Evolutionary conservation across 148 eudicot species (phyloP), one percentile per base, ranked within the genome.

Genomic region (Amaranthus cruentus): DNA sequence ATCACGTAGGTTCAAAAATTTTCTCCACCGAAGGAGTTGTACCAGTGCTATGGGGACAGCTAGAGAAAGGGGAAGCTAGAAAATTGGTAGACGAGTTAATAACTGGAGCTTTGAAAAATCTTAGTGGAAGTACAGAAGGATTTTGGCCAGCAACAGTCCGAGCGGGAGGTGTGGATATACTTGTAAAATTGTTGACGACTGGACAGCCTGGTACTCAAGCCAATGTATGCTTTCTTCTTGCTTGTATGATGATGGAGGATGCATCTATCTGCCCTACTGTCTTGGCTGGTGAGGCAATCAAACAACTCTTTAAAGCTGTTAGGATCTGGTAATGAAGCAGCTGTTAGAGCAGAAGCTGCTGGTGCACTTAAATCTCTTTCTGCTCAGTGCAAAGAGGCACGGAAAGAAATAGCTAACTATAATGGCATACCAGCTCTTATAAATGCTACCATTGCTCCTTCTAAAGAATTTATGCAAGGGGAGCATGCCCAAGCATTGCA

Each of bases 391-490:
- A 95, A 92, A 82, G 99, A 92, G 69, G 92, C 96, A 70, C 87
- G 91, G 84, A 75, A 75, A 80, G 97, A 95, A 79, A 92, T 92
- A 74, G 86, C 97, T 62, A 90, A 69, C 81, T 79, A 81, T 77
- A 88, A 86, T 82, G 99, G 99, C 55, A 92, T 95, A 77, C 99
- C 99, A 52, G 86, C 87, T 77, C 76, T 95, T 55, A 95, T 95
- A 78, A 95, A 95, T 86, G 99, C 97, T 73, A 95, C 99, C 21
- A 95, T 95, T 79, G 99, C 99, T 76, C 99, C 99, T 83, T 95
- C 99, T 11, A 95, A 95, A 77, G 99, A 95, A 80, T 88, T 87
- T 78, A 95, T 95, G 99, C 97, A 92, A 84, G 99, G 99, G 48
- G 91, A 90, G 83, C 80, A 87, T 79, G 99, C 97, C 67, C 99